Evolutionary conservation across 1,284 basidiomycete species (phyloP).

Genomic region (Mycosarcoma mackinlayi): DNA sequence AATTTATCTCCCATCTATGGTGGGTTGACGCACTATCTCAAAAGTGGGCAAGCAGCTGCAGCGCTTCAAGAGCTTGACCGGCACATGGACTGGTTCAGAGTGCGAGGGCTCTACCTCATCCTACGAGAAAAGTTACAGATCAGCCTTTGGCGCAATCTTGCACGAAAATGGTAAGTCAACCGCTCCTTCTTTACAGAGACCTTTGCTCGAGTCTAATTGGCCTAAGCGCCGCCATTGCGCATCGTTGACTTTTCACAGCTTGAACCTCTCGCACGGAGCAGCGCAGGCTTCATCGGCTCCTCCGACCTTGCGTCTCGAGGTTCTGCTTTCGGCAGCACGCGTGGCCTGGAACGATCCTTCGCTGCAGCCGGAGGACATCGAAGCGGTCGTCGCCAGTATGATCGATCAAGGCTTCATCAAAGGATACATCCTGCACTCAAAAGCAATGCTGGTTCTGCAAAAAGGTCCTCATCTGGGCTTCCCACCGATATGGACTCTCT

Average conservation of each 20-base stretch:
- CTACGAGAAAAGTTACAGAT: constrained; percentile 69
- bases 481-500: constrained; percentile 60
- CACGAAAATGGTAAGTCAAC: constrained; percentile 63
- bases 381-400: constrained; percentile 68
- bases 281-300: constrained; percentile 51
- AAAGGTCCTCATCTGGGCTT: constrained; percentile 67
- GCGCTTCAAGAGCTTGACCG: constrained; percentile 61
- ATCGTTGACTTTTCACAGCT: constrained; percentile 12
- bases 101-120: constrained; percentile 68
- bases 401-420: constrained; percentile 70
- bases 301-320: constrained; percentile 63
- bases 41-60: constrained; percentile 64
- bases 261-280: constrained; percentile 21
- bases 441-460: constrained; percentile 67
- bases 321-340: constrained; percentile 62
- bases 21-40: constrained; percentile 43
- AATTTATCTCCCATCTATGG: constrained; percentile 58
- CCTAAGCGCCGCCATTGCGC: too few species aligned
- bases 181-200: neutral
- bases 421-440: constrained; percentile 69
- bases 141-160: constrained; percentile 69
- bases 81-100: constrained; percentile 66
- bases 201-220: too few species aligned
- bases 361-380: constrained; percentile 68
- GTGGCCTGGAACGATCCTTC: constrained; percentile 64